Evolutionary conservation across 441 rosid species (phyloP), one percentile per base, ranked within the genome.

Genomic region (Metrosideros polymorpha): DNA sequence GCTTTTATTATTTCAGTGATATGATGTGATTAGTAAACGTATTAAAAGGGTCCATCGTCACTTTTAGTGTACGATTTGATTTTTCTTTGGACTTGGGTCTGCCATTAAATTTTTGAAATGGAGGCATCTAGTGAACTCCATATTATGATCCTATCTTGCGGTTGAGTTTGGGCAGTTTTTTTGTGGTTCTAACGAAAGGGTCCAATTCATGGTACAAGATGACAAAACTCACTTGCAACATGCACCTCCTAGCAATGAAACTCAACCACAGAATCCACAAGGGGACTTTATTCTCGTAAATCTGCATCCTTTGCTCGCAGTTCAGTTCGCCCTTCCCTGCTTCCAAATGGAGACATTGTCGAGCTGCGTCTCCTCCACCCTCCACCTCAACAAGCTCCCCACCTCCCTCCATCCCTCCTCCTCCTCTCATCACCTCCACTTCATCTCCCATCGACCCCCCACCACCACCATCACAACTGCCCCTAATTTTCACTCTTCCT

Each of bases 361-460:
- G 7, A 66, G 77, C 15, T 19, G 15, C 45, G 45, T 66, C 14
- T 12, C 77, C 77, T 35, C 45, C 77, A 66, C 77, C 47, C 47
- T 66, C 77, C 77, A 19, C 77, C 77, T 35, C 27, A 66, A 9
- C 45, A 66, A 66, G 77, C 45, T 66, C 47, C 77, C 77, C 4
- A 75, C 29, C 90, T 79, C 87, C 89, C 30, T 42, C 42, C 84
- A 71, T 84, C 30, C 82, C 82, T 10, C 83, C 87, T 51, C 87
- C 84, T 52, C 76, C 87, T 18, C 90, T 86, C 54, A 87, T 51
- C 32, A 52, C 71, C 35, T 50, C 39, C 85, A 47, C 86, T 89
- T 82, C 89, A 88, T 15, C 90, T 54, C 35, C 17, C 57, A 82
- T 27, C 88, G 39, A 86, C 82, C 88, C 88, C 45, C 77, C 82